Base-by-base conservation (phyloP, 805 yeast genomes). In the Saccharomycopsis synnaedendra region DNA sequence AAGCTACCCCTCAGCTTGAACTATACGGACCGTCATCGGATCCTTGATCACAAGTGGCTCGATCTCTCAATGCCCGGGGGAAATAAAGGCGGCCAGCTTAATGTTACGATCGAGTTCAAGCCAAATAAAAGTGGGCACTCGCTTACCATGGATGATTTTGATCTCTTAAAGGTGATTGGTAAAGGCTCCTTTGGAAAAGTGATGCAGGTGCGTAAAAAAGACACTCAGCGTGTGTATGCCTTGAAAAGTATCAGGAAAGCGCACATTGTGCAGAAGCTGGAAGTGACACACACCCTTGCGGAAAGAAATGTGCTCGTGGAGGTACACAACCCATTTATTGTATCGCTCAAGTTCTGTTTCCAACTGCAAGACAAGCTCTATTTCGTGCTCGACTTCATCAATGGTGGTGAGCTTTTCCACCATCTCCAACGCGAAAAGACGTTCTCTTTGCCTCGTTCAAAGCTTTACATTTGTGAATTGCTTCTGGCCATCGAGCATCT, bases 141-240 rank as follows among this genome's bases (percentile, higher is more conserved):
- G 44, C 69, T 93, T 43, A 72, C 87, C 1, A 87, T 93, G 55
- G 96, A 88, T 49, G 96, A 90, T 60, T 90, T 93, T 66, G 96
- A 88, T 58, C 68, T 93, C 45, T 72, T 93, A 56, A 93, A 93
- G 65, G 98, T 93, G 28, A 87, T 93, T 47, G 98, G 98, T 36
- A 93, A 93, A 63, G 98, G 98, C 5, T 88, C 97, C 6, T 93
- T 93, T 63, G 98, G 98, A 45, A 93, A 93, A 66, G 98, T 93
- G 46, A 93, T 93, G 97, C 98, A 93, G 65, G 98, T 93, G 39
- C 80, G 88, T 54, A 93, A 93, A 66, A 86, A 85, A 57, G 98
- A 93, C 64, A 93, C 98, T 3, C 83, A 83, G 55, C 94, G 90
- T 62, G 81, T 93, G 29, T 93, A 93, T 64, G 98, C 98, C 1